A percentile compares a stretch with the other conserved stretches of the same genome.
These are phyloP conservation scores for Neurospora intermedia DNA, from an alignment of 495 filamentous ascomycete genomes.

Conservation along the genomic window DNA sequence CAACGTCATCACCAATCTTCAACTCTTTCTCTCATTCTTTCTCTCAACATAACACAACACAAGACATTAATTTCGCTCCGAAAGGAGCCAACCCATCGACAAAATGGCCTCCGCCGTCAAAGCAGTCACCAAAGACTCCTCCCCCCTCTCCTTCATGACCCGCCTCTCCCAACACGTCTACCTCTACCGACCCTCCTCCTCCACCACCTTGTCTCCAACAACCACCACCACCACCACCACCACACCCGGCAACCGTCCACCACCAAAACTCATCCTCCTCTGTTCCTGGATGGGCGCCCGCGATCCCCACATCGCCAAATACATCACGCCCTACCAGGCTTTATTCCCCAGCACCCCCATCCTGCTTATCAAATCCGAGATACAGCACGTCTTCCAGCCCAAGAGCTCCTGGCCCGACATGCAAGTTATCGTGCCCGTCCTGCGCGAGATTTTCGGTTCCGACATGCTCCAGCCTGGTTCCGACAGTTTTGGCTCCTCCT, in stretches of 20 bases:
- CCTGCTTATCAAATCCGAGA: constrained; percentile 28
- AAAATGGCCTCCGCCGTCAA: constrained; percentile 15
- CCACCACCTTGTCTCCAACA: neutral
- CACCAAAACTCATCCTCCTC: constrained; percentile 32
- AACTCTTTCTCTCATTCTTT: neutral
- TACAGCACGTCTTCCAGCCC: constrained; percentile 18
- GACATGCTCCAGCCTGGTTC: neutral
- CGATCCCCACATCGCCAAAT: constrained; percentile 35
- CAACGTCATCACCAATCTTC: neutral
- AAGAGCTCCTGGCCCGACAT: constrained; percentile 4
- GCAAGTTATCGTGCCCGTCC: constrained; percentile 9
- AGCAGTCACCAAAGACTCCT: neutral
- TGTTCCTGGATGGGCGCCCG: constrained; percentile 36
- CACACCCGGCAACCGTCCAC: neutral
- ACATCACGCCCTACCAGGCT: constrained; percentile 28
- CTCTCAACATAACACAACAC: neutral
- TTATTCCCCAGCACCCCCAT: constrained; percentile 30
- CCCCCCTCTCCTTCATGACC: constrained; percentile 26
- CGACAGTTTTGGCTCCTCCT: neutral
- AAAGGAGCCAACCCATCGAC: neutral
- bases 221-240: neutral
- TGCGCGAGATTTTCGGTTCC: constrained; percentile 5
- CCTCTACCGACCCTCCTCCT: constrained; percentile 20
- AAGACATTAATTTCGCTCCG: neutral
- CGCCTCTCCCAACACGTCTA: constrained; percentile 25